Conservation (phyloP, 2,329 filamentous ascomycete species). For the Colletotrichum orbiculare region DNA sequence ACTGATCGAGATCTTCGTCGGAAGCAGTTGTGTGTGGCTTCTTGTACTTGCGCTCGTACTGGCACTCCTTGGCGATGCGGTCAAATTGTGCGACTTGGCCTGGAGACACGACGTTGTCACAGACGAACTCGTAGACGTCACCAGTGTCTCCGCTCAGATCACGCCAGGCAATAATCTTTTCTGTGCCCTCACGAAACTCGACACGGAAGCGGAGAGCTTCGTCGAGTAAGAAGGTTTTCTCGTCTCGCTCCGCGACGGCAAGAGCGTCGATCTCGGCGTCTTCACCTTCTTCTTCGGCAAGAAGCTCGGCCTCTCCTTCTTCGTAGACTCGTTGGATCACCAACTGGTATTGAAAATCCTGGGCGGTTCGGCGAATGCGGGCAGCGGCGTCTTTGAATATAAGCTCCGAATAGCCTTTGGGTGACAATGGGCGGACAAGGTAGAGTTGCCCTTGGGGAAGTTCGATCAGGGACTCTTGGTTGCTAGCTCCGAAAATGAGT, state of each 20-base stretch:
- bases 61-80: conserved; percentile 86
- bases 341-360: conserved; percentile 97
- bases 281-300: conserved; percentile 89
- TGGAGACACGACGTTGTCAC: conserved; percentile 77
- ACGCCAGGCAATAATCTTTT: conserved; percentile 92
- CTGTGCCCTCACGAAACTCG: conserved; percentile 81
- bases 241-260: conserved; percentile 83
- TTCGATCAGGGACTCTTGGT: conserved; percentile 93
- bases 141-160: conserved; percentile 93
- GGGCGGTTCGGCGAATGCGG: conserved; percentile 89
- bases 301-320: conserved; percentile 92
- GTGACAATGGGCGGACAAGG: conserved; percentile 92
- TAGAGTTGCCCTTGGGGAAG: conserved; percentile 97
- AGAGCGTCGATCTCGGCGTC: conserved; percentile 82
- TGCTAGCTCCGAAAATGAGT: conserved; percentile 87
- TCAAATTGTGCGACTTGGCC: conserved; percentile 84
- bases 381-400: conserved; percentile 98
- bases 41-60: conserved; percentile 96
- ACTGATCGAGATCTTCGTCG: conserved; percentile 82
- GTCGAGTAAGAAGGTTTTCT: conserved; percentile 97
- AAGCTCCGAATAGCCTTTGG: conserved; percentile 97
- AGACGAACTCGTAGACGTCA: conserved; percentile 98
- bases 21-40: conserved; percentile 83
- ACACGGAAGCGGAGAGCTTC: conserved; percentile 88
- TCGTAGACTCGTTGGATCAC: conserved; percentile 97